Evolutionary conservation across 2,329 filamentous ascomycete genomes (phyloP), one percentile per base, ranked within the genome.

Genomic region (Shiraia sp.): DNA sequence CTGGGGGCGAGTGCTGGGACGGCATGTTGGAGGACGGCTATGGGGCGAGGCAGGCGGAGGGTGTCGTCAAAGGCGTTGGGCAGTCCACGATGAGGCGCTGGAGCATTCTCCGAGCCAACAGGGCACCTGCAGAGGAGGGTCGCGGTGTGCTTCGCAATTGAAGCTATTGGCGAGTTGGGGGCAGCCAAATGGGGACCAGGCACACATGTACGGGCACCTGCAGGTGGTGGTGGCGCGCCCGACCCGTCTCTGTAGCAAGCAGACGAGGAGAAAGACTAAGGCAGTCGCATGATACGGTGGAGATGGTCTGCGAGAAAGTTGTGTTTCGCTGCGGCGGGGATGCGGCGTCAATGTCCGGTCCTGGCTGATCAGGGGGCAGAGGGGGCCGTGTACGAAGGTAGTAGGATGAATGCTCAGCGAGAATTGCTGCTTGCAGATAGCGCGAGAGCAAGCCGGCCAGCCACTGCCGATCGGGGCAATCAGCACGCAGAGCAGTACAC

Each of bases 91-190:
- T 42, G 35, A 24, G 47, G 42, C 49, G 42, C 47, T 49, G 57
- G 51, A 49, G 60, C 65, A 65, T 65, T 40, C 60, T 65, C 59
- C 53, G 53, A 29, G 44, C 40, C 37, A 22, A 50, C 35, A 47
- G 22, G 40, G 47, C 14, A 24, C 23, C 40, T 46, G 40, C 40
- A 38, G 35, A 36, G 33, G 28, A 30, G 40, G 31, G 48, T 42
- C 32, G 32, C 19, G 8, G 45, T 26, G 47, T 36, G 40, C 32
- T n/a, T 42, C 34, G 36, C 47, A 51, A 37, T 40, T 37, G 47
- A 36, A 8, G 31, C 32, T 29, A 29, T 36, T 36, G 40, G 45
- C 42, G 17, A 41, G 48, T 33, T 29, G 43, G 31, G 40, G 42
- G 37, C 43, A 42, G 32, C 41, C 38, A 44, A 45, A 36, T 36